Evolutionary conservation across 83 land plant species (phyloP).

Genomic region (Thuja plicata): DNA sequence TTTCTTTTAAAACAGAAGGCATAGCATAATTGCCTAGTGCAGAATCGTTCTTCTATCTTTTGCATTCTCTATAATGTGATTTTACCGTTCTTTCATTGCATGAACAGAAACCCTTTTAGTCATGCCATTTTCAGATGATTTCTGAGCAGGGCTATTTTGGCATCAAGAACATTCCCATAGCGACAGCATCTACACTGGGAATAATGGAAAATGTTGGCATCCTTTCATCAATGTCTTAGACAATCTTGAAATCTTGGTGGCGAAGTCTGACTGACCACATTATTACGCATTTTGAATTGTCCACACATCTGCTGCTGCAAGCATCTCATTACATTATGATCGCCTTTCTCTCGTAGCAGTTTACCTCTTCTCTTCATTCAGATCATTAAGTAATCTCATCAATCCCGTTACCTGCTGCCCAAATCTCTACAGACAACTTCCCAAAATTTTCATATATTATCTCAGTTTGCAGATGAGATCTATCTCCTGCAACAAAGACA

Average conservation of each 20-base stretch:
- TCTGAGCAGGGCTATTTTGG: not conserved
- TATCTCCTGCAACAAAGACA: constrained; percentile 38
- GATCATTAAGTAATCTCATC: not conserved
- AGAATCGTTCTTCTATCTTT: not conserved
- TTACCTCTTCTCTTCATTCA: not conserved
- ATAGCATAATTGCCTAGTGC: not conserved
- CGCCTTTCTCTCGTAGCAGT: not conserved
- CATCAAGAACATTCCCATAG: not conserved
- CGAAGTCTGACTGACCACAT: not conserved
- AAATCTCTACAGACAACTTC: not conserved
- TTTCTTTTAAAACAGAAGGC: not conserved
- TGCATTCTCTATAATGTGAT: not conserved
- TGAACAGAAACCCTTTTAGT: not conserved
- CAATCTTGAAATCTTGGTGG: not conserved
- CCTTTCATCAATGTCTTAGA: not conserved
- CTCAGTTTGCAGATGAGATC: constrained; percentile 7
- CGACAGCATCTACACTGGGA: not conserved
- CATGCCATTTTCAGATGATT: not conserved
- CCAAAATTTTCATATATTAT: not conserved
- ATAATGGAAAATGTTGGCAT: not conserved
- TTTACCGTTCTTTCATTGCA: not conserved
- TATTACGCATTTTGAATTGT: not conserved
- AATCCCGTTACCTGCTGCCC: not conserved
- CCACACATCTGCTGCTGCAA: not conserved
- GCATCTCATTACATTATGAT: not conserved